Base-by-base conservation (phyloP, 768 basidiomycete genomes). In the Lactarius vividus region DNA sequence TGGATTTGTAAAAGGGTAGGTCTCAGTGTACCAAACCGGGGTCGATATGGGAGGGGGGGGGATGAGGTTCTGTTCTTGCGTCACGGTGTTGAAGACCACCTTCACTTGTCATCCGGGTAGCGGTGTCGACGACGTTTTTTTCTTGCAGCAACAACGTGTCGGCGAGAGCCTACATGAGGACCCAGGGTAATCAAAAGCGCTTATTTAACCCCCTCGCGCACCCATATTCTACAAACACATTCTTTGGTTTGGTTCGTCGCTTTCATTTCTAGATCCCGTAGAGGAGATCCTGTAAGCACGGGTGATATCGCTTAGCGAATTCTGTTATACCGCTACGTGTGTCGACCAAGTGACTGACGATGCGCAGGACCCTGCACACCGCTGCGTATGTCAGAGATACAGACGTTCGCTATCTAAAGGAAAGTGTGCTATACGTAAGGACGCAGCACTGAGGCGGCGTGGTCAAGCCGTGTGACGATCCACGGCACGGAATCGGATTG, bases 141-240 rank as follows among this genome's bases (percentile, higher is more conserved):
- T 88, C 72, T 77, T 91, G 1, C 74, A 78, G 16, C 29, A 63
- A 31, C 65, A 26, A 49, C 46, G 65, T 26, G 42, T 74, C 58
- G 63, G 66, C 18, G 49, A 31, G 13, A 64, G 82, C 20, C 74
- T 92, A 35, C 85, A 86, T 71, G 49, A 77, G 1, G 92, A 92
- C 0, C 86, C 94, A 62, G 73, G 79, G 40, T n/a, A n/a, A 79
- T 94, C 35, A 92, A 84, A 9, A 89, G 89, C 83, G 87, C 54
- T 71, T 75, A 20, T 94, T 92, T 68, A 83, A 93, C 65, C 93
- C 94, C 74, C 78, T 94, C 39, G 92, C 88, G 0, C 94, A 94
- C 72, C 1, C 92, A n/a, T n/a, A n/a, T n/a, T 3, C 76, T 94
- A 23, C 84, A 85, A 39, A 85, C 88, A 66, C 91, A 94, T 71